phyloP scores from a whole-genome alignment of 495 filamentous ascomycete genomes.

The Aspergillus sparsus region DNA sequence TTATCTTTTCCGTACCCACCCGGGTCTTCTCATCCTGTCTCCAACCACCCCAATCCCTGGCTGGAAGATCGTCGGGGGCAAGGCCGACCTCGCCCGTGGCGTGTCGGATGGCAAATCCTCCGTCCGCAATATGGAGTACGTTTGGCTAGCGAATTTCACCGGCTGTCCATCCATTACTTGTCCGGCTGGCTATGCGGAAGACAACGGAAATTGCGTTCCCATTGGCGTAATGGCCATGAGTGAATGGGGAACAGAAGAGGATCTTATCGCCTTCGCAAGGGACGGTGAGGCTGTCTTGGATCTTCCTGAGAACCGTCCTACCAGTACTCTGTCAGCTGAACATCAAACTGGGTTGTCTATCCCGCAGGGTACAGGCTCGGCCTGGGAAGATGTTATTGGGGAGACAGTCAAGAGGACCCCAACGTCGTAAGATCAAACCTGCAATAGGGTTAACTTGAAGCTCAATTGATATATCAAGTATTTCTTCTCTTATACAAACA shows the following conservation, averaged over 20 bases:
- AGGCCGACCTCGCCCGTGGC: constrained; percentile 61
- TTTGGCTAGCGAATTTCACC: constrained; percentile 80
- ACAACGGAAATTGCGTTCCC: constrained; percentile 61
- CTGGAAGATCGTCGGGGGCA: constrained; percentile 60
- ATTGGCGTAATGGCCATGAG: constrained; percentile 88
- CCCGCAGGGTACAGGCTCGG: constrained; percentile 25
- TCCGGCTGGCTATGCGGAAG: constrained; percentile 71
- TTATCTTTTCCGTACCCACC: constrained; percentile 67
- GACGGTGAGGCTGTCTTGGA: constrained; percentile 61
- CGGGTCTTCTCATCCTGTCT: constrained; percentile 75
- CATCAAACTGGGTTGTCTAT: constrained; percentile 25
- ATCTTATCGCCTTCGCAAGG: constrained; percentile 70
- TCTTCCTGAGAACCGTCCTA: constrained; percentile 22
- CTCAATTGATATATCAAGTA: too few species aligned
- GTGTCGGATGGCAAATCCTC: constrained; percentile 71
- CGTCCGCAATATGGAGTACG: constrained; percentile 82
- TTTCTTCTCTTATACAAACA: too few species aligned
- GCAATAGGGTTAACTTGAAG: too few species aligned
- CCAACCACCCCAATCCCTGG: constrained; percentile 78
- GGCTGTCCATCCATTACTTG: constrained; percentile 78
- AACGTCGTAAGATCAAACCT: neutral
- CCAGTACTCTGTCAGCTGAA: constrained; percentile 2
- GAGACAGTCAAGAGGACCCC: constrained; percentile 7
- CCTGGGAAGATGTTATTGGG: constrained; percentile 45
- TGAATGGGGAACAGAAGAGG: constrained; percentile 86